phyloP scores from a whole-genome alignment of 2,329 filamentous ascomycete species.

The Botrytis deweyae region DNA sequence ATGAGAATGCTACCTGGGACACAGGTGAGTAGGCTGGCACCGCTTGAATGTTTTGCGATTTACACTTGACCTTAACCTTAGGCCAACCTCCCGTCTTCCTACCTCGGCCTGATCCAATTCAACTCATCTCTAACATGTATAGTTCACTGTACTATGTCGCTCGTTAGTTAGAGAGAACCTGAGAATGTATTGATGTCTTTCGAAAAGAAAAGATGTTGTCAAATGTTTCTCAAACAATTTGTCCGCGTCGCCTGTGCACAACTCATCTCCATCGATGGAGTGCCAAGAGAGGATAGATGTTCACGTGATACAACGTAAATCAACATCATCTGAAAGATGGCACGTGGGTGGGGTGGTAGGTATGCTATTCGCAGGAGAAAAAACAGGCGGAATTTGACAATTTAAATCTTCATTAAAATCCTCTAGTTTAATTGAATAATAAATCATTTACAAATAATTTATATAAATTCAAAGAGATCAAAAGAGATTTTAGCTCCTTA shows the following conservation, averaged over 20 bases:
- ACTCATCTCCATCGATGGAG: too few species aligned
- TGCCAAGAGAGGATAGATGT: not conserved
- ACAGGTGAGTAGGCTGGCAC: not conserved
- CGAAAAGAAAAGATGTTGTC: not conserved
- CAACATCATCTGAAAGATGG: not conserved
- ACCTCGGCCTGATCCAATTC: not conserved
- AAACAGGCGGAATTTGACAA: too few species aligned
- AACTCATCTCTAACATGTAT: not conserved
- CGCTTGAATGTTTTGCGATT: not conserved
- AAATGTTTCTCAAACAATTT: not conserved
- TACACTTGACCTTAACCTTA: not conserved
- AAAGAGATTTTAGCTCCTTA: too few species aligned
- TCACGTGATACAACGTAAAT: not conserved
- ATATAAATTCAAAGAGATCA: too few species aligned
- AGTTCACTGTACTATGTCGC: not conserved
- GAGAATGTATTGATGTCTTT: not conserved
- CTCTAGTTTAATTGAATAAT: too few species aligned
- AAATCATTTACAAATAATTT: too few species aligned
- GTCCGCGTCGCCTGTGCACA: not conserved
- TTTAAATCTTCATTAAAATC: too few species aligned
- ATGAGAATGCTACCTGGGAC: not conserved
- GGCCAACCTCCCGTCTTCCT: not conserved
- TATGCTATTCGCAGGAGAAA: too few species aligned
- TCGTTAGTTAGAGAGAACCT: rapidly evolving
- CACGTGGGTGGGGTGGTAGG: not conserved